Conservation (phyloP, 306 rosid species). For the Carpinus viminea region DNA sequence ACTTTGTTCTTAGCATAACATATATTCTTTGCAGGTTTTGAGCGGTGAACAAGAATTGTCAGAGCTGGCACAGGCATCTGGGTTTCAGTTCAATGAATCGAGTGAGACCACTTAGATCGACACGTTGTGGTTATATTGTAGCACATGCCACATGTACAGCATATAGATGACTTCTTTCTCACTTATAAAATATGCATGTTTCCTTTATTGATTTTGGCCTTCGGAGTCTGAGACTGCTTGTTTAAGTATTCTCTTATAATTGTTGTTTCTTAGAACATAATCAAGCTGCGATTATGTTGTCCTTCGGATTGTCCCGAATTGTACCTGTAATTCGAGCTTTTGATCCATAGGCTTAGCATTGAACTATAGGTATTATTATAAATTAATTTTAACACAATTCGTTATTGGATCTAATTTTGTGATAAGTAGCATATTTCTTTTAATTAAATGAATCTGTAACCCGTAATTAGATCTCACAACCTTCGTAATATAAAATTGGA, state of each 20-base stretch:
- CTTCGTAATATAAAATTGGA: no score
- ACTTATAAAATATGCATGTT: background rate
- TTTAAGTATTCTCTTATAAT: background rate
- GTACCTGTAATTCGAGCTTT: no score
- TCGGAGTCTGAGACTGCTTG: background rate
- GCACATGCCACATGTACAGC: slow-evolving; percentile 25
- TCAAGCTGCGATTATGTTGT: no score
- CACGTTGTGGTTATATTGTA: slow-evolving; percentile 2
- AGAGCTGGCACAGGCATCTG: slow-evolving; percentile 67
- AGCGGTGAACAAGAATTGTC: slow-evolving; percentile 69
- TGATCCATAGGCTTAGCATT: no score
- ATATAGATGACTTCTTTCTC: slow-evolving; percentile 24
- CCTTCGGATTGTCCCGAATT: no score
- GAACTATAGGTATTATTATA: no score
- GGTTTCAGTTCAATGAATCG: slow-evolving; percentile 39
- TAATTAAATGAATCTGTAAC: no score
- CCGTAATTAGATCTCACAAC: no score
- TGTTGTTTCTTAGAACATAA: background rate
- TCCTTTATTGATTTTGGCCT: background rate
- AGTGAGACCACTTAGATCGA: slow-evolving; percentile 37
- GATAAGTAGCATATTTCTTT: no score
- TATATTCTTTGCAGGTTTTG: slow-evolving; percentile 47
- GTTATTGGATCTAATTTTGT: no score
- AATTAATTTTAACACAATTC: no score
- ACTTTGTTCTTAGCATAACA: slow-evolving; percentile 22